phyloP scores from a whole-genome alignment of 169 alveolate species.

The Blepharisma undulans region DNA sequence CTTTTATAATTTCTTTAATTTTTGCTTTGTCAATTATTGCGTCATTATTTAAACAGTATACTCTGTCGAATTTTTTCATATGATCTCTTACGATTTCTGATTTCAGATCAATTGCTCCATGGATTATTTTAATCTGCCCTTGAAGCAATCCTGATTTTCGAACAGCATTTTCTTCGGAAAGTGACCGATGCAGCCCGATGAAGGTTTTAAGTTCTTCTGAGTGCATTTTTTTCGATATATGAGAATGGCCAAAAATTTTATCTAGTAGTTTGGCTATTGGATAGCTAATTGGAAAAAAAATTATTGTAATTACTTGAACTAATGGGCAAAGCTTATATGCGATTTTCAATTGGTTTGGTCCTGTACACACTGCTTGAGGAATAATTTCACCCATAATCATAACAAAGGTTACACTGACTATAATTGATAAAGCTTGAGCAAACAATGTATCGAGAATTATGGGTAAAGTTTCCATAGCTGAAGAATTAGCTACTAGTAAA shows the following conservation, averaged over 20 bases:
- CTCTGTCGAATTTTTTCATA: constrained; percentile 67
- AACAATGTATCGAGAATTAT: constrained; percentile 87
- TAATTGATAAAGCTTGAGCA: constrained; percentile 85
- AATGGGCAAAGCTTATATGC: constrained; percentile 83
- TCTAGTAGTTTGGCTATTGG: constrained; percentile 88
- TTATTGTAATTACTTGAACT: constrained; percentile 67
- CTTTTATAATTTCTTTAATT: constrained; percentile 58
- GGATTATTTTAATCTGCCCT: constrained; percentile 72
- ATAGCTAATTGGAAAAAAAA: constrained; percentile 71
- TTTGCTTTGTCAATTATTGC: constrained; percentile 55
- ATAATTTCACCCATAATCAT: constrained; percentile 92
- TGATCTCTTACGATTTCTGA: constrained; percentile 61
- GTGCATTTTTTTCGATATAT: constrained; percentile 26
- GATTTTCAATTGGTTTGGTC: constrained; percentile 88
- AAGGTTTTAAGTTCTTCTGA: neutral
- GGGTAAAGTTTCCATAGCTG: constrained; percentile 94
- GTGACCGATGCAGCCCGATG: neutral
- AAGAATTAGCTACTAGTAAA: constrained; percentile 87
- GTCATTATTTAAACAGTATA: constrained; percentile 72
- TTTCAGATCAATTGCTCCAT: constrained; percentile 82
- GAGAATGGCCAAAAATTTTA: constrained; percentile 75
- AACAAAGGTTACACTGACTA: constrained; percentile 84
- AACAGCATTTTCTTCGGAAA: neutral
- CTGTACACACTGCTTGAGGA: constrained; percentile 95
- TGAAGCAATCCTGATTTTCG: constrained; percentile 10